Evolutionary conservation across 805 yeast species (phyloP), one percentile per base, ranked within the genome.

Genomic region (Yueomyces sp.): DNA sequence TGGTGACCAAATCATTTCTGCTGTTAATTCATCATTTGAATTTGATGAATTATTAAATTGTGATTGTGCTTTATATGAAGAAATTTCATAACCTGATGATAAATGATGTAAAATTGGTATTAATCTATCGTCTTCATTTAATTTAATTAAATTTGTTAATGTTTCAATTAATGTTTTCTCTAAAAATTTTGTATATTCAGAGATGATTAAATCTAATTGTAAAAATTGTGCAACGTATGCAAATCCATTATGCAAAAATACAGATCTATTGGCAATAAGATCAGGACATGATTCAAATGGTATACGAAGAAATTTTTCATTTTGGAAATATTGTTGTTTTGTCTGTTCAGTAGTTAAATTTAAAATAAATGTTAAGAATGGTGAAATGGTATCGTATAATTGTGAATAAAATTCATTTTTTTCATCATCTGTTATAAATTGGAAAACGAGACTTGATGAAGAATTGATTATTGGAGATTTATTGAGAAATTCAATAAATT

Each of bases 61-160:
- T 28, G 12, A 28, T 9, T 5, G 26, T 11, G 26, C 5, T 56
- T 61, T 55, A 47, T 53, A 67, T 69, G 74, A 79, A 32, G 71
- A 63, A 5, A 80, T 65, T 2, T 81, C 74, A 54, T 82, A 83
- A 9, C 86, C 86, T 31, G 75, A 72, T 0, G 94, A 77, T 40
- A 92, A 63, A 54, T 88, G 87, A 54, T 78, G 77, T 49, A 92
- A 68, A 30, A 92, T 77, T 1, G 96, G 96, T 42, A 87, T 65
- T 39, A 92, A 64, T 45, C 99, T 70, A 57, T 87, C 94, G 56
- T 87, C 96, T 65, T 90, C 97, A 56, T 87, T 95, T 44, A 90
- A 66, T 8, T 88, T 71, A 5, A 95, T 94, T 44, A 87, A 65
- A 26, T 83, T 73, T 56, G 82, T 83, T 52, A 86, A 79, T 0